phyloP scores from a whole-genome alignment of 176 grass and related monocot species.

The Coix lacrymajobi region DNA sequence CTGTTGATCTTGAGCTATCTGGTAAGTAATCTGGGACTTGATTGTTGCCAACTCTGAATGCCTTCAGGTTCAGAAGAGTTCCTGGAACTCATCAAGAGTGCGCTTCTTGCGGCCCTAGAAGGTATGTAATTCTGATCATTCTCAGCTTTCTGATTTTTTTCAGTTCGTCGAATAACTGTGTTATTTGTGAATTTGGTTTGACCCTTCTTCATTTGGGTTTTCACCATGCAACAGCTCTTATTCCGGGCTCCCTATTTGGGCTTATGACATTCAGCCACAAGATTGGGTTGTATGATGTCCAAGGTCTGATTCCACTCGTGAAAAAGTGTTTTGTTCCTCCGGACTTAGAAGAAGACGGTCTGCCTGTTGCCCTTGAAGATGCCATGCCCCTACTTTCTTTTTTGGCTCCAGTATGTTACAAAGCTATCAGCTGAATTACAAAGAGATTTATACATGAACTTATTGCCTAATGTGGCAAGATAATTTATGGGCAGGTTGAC shows the following conservation, averaged over 20 bases:
- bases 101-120: conserved; percentile 87
- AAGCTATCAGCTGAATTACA: neutral
- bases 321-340: conserved; percentile 87
- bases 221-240: conserved; percentile 64
- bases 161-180: neutral
- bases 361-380: conserved; percentile 77
- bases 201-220: conserved; percentile 14
- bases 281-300: conserved; percentile 93
- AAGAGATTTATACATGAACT: neutral
- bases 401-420: conserved; percentile 77
- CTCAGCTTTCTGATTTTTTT: conserved; percentile 21
- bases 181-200: conserved; percentile 3
- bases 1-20: neutral
- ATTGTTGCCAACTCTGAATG: neutral
- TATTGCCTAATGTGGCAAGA: neutral
- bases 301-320: conserved; percentile 79
- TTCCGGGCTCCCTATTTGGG: conserved; percentile 85
- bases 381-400: conserved; percentile 87
- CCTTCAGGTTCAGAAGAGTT: conserved; percentile 93
- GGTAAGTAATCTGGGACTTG: neutral
- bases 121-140: conserved; percentile 33
- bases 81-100: conserved; percentile 85
- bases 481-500: conserved; percentile 59
- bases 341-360: conserved; percentile 48
- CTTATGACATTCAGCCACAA: conserved; percentile 96